Percentiles rank a stretch among this genome's conserved stretches.
Conservation (phyloP, 78 protist genomes). For the Acrasis kona region DNA sequence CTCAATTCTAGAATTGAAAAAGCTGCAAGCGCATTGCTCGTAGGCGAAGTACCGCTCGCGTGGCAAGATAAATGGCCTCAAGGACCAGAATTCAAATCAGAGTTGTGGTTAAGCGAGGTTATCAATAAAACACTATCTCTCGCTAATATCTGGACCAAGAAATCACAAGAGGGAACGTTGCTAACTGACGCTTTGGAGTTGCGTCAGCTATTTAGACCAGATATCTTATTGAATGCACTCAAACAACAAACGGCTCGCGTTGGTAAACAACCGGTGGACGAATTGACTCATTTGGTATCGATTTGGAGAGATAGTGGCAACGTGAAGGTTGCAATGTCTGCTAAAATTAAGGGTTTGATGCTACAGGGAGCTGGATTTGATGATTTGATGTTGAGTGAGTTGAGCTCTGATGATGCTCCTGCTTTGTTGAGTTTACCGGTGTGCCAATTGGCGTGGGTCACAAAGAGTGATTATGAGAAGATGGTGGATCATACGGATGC, state of each 20-base stretch:
- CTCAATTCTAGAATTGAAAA: slow-evolving; percentile 7
- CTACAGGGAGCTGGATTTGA: slow-evolving; percentile 28
- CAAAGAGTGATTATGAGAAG: no score
- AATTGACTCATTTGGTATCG: not conserved
- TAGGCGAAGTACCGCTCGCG: slow-evolving; percentile 26
- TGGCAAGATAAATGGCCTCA: slow-evolving; percentile 50
- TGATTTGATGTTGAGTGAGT: not conserved
- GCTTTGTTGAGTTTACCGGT: no score
- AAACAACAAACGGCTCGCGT: slow-evolving; percentile 52
- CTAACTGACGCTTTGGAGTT: slow-evolving; percentile 18
- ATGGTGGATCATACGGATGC: no score
- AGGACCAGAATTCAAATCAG: slow-evolving; percentile 38
- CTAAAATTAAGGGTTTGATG: slow-evolving; percentile 1
- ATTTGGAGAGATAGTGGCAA: not conserved
- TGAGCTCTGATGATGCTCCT: not conserved
- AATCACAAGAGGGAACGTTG: not conserved
- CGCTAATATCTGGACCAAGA: not conserved
- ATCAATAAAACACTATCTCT: slow-evolving; percentile 24
- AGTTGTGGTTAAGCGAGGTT: slow-evolving; percentile 15
- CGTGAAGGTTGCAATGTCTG: not conserved
- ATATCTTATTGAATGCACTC: slow-evolving; percentile 50
- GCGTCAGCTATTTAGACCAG: slow-evolving; percentile 44
- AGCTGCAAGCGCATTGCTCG: slow-evolving; percentile 12
- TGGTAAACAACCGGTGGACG: not conserved
- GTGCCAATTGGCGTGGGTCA: no score